These are phyloP conservation scores for Podospora sp. DNA, from an alignment of 495 filamentous ascomycete species.

Conservation along the genomic window DNA sequence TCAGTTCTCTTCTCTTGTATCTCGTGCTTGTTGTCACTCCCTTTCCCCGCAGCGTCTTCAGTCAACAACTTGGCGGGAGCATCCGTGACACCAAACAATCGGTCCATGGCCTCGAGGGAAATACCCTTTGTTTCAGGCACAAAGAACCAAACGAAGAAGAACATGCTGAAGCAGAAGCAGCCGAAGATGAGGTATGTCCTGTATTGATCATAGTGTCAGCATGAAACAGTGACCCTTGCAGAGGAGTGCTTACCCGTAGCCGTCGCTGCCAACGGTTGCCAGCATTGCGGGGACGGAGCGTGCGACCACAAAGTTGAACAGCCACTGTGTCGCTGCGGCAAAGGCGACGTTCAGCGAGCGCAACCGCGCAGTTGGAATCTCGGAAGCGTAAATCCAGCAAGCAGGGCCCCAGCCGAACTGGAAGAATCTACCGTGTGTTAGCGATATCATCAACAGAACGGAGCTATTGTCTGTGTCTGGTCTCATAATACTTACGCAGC, in stretches of 20 bases:
- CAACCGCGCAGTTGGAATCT: conserved; percentile 74
- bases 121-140: conserved; percentile 71
- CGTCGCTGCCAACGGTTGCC: conserved; percentile 60
- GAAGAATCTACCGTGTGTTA: conserved; percentile 53
- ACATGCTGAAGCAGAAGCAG: conserved; percentile 67
- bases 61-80: conserved; percentile 21
- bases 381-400: conserved; percentile 75
- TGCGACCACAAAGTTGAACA: conserved; percentile 72
- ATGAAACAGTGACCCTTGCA: neutral
- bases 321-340: conserved; percentile 69
- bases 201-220: neutral
- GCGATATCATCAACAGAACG: too few species aligned
- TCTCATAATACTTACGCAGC: conserved; percentile 47
- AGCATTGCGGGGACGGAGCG: conserved; percentile 66
- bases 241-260: conserved; percentile 53
- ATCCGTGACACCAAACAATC: conserved; percentile 40
- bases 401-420: conserved; percentile 80
- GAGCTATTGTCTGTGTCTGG: too few species aligned
- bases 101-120: conserved; percentile 45
- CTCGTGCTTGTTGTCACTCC: conserved; percentile 3
- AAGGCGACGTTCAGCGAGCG: conserved; percentile 71
- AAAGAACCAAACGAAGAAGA: conserved; percentile 70
- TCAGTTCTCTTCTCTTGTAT: conserved; percentile 10
- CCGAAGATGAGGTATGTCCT: conserved; percentile 59
- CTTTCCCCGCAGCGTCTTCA: neutral